Evolutionary conservation across 768 basidiomycete genomes (phyloP).

Genomic region (Dacryopinax primogenitus): DNA sequence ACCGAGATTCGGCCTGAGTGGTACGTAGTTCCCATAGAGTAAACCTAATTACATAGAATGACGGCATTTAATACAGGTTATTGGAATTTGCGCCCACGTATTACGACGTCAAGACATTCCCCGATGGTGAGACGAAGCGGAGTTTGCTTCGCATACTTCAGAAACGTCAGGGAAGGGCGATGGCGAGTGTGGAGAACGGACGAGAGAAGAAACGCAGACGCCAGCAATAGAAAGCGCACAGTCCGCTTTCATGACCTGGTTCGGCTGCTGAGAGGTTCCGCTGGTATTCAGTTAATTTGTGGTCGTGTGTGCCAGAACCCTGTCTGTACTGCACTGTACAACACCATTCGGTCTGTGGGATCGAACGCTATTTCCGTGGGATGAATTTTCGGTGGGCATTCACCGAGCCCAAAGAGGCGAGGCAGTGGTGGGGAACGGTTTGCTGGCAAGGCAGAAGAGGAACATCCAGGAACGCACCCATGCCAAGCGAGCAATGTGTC

Average conservation of each 20-base stretch:
- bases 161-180: slow-evolving; percentile 40
- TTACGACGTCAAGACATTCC: slow-evolving; percentile 54
- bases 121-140: slow-evolving; percentile 58
- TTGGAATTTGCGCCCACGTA: slow-evolving; percentile 51
- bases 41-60: too few relatives aligned
- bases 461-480: neutral
- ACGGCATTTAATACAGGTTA: slow-evolving; percentile 39
- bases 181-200: slow-evolving; percentile 18
- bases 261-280: neutral
- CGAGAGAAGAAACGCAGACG: slow-evolving; percentile 26
- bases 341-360: neutral
- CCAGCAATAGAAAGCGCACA: slow-evolving; percentile 13
- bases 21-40: slow-evolving; percentile 35
- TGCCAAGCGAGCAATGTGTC: neutral
- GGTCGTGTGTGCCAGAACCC: neutral
- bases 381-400: neutral
- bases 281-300: neutral
- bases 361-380: neutral
- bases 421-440: neutral
- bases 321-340: slow-evolving; percentile 1
- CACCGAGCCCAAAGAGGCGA: neutral
- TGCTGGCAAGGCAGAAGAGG: neutral
- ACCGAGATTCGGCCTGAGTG: slow-evolving; percentile 80
- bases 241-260: neutral
- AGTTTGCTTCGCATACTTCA: slow-evolving; percentile 42